Conservation (phyloP, 495 filamentous ascomycete species). For the Articulospora tetracladia region DNA sequence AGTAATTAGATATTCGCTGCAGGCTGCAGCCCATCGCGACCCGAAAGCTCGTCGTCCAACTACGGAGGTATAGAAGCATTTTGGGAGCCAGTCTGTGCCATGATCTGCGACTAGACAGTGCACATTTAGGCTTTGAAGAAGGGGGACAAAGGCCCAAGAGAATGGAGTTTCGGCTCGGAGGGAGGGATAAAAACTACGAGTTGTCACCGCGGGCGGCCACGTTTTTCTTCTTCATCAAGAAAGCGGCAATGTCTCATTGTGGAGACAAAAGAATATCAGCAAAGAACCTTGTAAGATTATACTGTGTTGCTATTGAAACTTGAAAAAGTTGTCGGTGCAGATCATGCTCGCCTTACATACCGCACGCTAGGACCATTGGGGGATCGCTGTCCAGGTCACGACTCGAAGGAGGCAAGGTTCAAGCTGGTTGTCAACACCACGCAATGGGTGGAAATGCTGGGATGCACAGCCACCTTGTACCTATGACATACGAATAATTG, state of each 20-base stretch:
- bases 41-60: neutral
- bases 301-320: no score
- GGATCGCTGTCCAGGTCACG: neutral
- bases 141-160: no score
- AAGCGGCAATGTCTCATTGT: no score
- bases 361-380: neutral
- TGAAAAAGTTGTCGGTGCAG: neutral
- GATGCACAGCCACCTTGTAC: neutral
- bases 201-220: no score
- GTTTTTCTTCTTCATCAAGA: no score
- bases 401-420: neutral
- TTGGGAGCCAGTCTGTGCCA: neutral
- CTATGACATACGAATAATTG: neutral
- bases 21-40: neutral
- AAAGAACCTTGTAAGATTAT: no score
- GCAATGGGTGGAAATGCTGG: neutral
- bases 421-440: neutral
- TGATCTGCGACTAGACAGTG: slow-evolving; percentile 1
- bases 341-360: no score
- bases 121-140: neutral
- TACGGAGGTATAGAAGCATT: no score
- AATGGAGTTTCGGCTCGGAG: no score
- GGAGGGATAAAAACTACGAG: no score
- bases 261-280: no score
- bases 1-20: neutral